Base-by-base conservation (phyloP, 257 asterid species). In the Vinca minor region DNA sequence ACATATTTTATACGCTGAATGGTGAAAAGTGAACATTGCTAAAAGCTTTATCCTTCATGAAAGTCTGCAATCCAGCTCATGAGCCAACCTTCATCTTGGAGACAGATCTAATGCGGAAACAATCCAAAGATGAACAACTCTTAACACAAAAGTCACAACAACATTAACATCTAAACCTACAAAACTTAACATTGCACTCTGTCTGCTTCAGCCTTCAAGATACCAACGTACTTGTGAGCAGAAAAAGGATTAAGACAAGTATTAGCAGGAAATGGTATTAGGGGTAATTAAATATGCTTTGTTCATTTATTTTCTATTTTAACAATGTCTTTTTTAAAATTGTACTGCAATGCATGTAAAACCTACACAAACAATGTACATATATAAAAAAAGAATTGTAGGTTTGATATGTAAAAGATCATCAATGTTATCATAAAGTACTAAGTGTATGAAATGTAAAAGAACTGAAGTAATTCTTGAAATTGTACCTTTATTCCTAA, bases 401-500 rank as follows among this genome's bases (percentile, higher is more conserved):
- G 14, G 14, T 61, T n/a, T 38, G 42, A 18, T 59, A 35, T 26
- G 34, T 41, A 38, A 35, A 29, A 11, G 35, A 35, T 12, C 21
- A 45, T 13, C 49, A 39, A 35, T 29, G 8, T 0, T 1, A 14
- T 38, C 1, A 15, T 56, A 2, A 34, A 31, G 23, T 7, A 13
- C 3, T n/a, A 62, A 61, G 46, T 5, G 47, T 29, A 47, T 34
- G n/a, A 47, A 61, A 41, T 28, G n/a, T 31, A 10, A 9, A 55
- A 55, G 23, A 28, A 55, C 38, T 28, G 35, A 45, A 21, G 60
- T 39, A 64, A 64, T 28, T 45, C 61, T 7, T 45, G 3, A 39
- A 12, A 35, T 21, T 63, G 36, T 75, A 90, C 97, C 95, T 82
- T 74, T 67, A 87, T 87, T 58, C 71, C 96, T 67, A 93, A 74